Base-by-base conservation (phyloP, 768 basidiomycete species). In the Trametes cinnabarina region DNA sequence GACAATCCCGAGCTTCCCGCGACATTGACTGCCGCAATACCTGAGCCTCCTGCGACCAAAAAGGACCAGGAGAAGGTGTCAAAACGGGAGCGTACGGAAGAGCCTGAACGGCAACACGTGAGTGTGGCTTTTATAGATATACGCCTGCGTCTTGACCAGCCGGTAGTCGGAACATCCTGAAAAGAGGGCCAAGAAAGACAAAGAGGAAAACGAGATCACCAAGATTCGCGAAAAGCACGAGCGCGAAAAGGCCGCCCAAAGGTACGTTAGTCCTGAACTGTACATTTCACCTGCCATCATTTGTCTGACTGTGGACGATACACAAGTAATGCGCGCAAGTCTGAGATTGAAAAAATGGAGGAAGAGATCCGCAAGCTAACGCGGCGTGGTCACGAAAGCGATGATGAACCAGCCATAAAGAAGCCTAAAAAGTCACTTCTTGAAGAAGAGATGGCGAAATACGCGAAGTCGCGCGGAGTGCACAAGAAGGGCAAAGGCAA, bases 331-430 rank as follows among this genome's bases (percentile, higher is more conserved):
- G 72, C 81, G 11, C 88, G 90, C 20, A 82, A 87, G 66, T 77
- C 83, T 7, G 86, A 94, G 69, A 91, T 97, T 49, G 87, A 86
- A 64, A 87, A 82, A 65, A 91, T 98, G 86, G 92, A 98, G 71
- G 85, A 84, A 7, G 90, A 93, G 43, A 89, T 98, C 54, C 87
- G 91, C 23, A 87, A 83, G 60, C 82, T 96, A 7, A 78, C 80
- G 78, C 63, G 63, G 19, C 60, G 65, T 20, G 63, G 47, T 19
- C 63, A 35, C 41, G 82, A 80, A 9, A 81, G 78, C 25, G 82
- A 78, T 1, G 85, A 82, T 41, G 78, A 81, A 17, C 79, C 68
- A 60, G 83, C 77, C 63, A 73, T 72, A 65, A 86, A 85, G 71
- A 86, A 85, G 55, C 70, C 74, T 52, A 86, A 85, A 57, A 82